phyloP scores from a whole-genome alignment of 305 asterid genomes.

The Striga hermonthica region DNA sequence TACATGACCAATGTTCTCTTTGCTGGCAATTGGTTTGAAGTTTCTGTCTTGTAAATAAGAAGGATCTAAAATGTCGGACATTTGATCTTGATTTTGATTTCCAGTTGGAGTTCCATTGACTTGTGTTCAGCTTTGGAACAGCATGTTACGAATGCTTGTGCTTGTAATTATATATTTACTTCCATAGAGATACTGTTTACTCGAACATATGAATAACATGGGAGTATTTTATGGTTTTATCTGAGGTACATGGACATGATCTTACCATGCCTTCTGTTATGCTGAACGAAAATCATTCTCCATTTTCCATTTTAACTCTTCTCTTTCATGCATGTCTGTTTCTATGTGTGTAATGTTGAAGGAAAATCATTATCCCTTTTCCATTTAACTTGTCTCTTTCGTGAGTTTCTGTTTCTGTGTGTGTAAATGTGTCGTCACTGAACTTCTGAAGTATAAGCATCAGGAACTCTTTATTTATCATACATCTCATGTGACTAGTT shows the following conservation, averaged over 20 bases:
- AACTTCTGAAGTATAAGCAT: background rate
- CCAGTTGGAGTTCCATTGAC: conserved; percentile 6
- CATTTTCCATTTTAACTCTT: background rate
- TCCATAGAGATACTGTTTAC: conserved; percentile 12
- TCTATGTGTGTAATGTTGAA: conserved; percentile 25
- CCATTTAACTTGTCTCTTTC: background rate
- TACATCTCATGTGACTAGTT: conserved; percentile 11
- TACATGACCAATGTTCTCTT: conserved; percentile 23
- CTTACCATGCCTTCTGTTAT: no score
- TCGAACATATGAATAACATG: conserved; percentile 11
- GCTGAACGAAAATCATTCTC: background rate
- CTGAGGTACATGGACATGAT: no score
- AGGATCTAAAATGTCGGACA: background rate
- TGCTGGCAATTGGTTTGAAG: conserved; percentile 16
- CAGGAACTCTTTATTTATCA: background rate
- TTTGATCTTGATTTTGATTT: background rate
- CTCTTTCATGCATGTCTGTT: background rate
- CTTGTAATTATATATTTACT: no score
- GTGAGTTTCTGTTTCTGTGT: conserved; percentile 11
- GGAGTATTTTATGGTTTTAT: conserved; percentile 13
- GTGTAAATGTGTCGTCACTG: conserved; percentile 18
- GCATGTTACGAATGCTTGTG: background rate
- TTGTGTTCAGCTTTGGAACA: background rate
- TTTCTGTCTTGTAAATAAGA: background rate
- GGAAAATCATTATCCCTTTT: background rate